A percentile compares a stretch with the other conserved stretches of the same genome.
phyloP scores from a whole-genome alignment of 23 red algal genomes.

The Cyanidiococcus yangmingshanensis region DNA sequence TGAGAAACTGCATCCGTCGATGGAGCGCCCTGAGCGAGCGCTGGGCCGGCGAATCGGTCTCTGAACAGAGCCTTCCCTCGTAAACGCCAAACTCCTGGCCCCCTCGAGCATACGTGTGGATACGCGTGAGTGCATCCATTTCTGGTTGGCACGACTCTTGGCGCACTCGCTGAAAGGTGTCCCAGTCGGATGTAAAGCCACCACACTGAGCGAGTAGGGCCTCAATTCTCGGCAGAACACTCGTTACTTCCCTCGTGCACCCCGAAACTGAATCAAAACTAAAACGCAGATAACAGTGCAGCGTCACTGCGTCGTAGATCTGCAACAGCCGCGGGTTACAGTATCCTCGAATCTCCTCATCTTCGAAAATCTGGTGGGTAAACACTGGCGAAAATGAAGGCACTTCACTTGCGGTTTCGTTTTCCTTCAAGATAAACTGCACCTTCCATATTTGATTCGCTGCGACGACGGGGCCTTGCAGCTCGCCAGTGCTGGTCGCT shows the following conservation, averaged over 20 bases:
- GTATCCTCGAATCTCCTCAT: constrained; percentile 3
- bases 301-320: not conserved
- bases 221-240: not conserved
- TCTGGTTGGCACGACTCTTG: not conserved
- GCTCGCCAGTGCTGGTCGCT: too few relatives aligned
- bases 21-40: not conserved
- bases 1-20: constrained; percentile 9
- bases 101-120: not conserved
- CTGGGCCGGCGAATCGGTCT: not conserved
- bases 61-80: not conserved
- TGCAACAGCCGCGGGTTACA: not conserved
- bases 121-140: not conserved
- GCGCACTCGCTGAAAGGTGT: not conserved
- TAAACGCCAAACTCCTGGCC: not conserved
- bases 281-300: not conserved
- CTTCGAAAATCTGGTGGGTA: not conserved
- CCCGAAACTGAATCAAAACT: not conserved
- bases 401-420: not conserved
- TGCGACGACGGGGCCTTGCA: too few relatives aligned
- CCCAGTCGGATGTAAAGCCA: not conserved
- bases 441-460: not conserved
- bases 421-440: not conserved
- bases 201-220: not conserved
- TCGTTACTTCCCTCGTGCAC: not conserved
- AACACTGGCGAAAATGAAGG: not conserved